phyloP scores from a whole-genome alignment of 2,329 filamentous ascomycete species.

The Paramyrothecium sp. region DNA sequence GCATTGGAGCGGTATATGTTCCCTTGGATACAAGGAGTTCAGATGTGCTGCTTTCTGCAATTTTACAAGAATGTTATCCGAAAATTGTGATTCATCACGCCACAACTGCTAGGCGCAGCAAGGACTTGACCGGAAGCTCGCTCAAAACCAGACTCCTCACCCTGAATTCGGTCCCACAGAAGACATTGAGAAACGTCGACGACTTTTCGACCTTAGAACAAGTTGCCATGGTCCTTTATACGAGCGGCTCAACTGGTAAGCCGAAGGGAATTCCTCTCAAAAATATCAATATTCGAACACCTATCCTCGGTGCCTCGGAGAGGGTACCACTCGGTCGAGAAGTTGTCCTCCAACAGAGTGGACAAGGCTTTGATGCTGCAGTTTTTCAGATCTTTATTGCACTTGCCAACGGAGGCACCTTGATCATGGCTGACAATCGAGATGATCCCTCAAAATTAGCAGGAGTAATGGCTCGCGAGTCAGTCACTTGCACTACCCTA shows the following conservation, averaged over 20 bases:
- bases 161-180: not conserved
- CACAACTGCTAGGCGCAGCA: not conserved
- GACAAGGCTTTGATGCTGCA: not conserved
- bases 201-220: not conserved
- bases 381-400: not conserved
- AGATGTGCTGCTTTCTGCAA: not conserved
- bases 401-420: not conserved
- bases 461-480: too few relatives aligned
- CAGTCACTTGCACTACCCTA: not conserved
- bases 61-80: not conserved
- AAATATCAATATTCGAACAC: not conserved
- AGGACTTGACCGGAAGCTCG: not conserved
- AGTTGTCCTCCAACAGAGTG: not conserved
- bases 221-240: constrained; percentile 1
- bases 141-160: not conserved
- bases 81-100: not conserved
- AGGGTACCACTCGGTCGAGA: not conserved
- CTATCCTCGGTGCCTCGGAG: not conserved
- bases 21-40: not conserved
- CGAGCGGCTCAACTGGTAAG: constrained; percentile 3
- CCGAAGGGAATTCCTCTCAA: constrained; percentile 3
- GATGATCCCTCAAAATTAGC: not conserved
- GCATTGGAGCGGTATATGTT: not conserved
- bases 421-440: not conserved
- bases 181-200: not conserved